Percentiles rank a stretch among this genome's conserved stretches.
Conservation (phyloP, 2,329 filamentous ascomycete species). For the Cladosporium halotolerans region DNA sequence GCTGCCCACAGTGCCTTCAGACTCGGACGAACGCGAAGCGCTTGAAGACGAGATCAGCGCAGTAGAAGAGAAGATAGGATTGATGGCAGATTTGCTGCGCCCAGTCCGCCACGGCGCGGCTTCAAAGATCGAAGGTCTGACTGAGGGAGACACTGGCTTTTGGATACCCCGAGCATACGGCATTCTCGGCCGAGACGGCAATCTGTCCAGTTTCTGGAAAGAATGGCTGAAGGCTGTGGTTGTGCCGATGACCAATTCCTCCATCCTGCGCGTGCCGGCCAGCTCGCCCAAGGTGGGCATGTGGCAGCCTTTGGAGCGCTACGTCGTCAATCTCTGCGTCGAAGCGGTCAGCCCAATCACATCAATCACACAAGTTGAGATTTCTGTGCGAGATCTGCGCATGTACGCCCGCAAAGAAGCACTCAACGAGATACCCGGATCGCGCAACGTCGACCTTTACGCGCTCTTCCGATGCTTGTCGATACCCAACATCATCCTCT, state of each 20-base stretch:
- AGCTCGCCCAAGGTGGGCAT: slow-evolving; percentile 86
- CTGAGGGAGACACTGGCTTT: slow-evolving; percentile 87
- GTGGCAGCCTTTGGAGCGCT: slow-evolving; percentile 94
- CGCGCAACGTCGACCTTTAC: slow-evolving; percentile 86
- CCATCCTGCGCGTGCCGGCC: slow-evolving; percentile 71
- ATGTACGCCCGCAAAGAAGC: slow-evolving; percentile 92
- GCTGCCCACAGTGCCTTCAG: slow-evolving; percentile 73
- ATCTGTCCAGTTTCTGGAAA: slow-evolving; percentile 90
- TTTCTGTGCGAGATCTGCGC: slow-evolving; percentile 80
- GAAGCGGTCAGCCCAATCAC: slow-evolving; percentile 88
- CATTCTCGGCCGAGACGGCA: slow-evolving; percentile 76
- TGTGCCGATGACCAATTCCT: slow-evolving; percentile 92
- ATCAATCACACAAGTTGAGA: slow-evolving; percentile 92
- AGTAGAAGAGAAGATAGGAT: slow-evolving; percentile 91
- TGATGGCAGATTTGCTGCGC: slow-evolving; percentile 94
- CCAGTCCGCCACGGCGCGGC: slow-evolving; percentile 90
- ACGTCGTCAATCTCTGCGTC: slow-evolving; percentile 93
- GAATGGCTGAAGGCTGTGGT: slow-evolving; percentile 92
- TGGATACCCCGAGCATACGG: slow-evolving; percentile 95
- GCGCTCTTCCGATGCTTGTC: slow-evolving; percentile 85
- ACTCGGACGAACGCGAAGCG: slow-evolving; percentile 70
- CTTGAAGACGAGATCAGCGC: slow-evolving; percentile 92
- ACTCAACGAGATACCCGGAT: slow-evolving; percentile 84
- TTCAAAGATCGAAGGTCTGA: slow-evolving; percentile 93
- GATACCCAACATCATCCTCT: slow-evolving; percentile 81